Percentiles rank a stretch among this genome's conserved stretches.
These are phyloP conservation scores for Trametes hirsuta DNA, from an alignment of 1,284 basidiomycete species.

Conservation along the genomic window DNA sequence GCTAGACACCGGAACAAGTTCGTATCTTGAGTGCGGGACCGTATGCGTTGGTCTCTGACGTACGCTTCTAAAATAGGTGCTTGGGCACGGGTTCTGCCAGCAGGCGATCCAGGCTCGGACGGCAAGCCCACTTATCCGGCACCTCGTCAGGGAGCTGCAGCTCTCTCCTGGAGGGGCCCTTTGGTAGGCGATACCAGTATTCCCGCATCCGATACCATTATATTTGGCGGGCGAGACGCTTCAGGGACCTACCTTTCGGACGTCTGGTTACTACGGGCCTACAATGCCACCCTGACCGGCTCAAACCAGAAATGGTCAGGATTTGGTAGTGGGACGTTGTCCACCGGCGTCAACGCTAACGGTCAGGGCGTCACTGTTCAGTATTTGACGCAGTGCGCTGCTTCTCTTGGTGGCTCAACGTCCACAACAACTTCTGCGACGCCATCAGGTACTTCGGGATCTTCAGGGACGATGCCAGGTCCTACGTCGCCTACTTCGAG, in stretches of 20 bases:
- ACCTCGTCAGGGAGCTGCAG: constrained; percentile 72
- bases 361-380: constrained; percentile 68
- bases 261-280: constrained; percentile 76
- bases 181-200: constrained; percentile 58
- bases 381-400: constrained; percentile 64
- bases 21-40: neutral
- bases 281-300: constrained; percentile 57
- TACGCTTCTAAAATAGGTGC: constrained; percentile 41
- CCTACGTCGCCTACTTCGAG: constrained; percentile 11
- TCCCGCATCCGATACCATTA: constrained; percentile 69
- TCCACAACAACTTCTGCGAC: constrained; percentile 19
- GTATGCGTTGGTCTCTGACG: neutral
- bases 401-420: constrained; percentile 34
- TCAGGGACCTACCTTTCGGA: constrained; percentile 70
- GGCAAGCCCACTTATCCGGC: constrained; percentile 56
- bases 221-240: constrained; percentile 75
- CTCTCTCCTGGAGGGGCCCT: constrained; percentile 52
- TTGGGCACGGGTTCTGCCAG: constrained; percentile 76
- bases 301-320: constrained; percentile 62
- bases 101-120: constrained; percentile 64
- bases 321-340: constrained; percentile 61
- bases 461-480: neutral
- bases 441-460: constrained; percentile 5
- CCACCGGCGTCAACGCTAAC: constrained; percentile 61
- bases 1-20: constrained; percentile 52